These are phyloP conservation scores for Nakazawaea wyomingensis DNA, from an alignment of 805 yeast species.

Conservation along the genomic window DNA sequence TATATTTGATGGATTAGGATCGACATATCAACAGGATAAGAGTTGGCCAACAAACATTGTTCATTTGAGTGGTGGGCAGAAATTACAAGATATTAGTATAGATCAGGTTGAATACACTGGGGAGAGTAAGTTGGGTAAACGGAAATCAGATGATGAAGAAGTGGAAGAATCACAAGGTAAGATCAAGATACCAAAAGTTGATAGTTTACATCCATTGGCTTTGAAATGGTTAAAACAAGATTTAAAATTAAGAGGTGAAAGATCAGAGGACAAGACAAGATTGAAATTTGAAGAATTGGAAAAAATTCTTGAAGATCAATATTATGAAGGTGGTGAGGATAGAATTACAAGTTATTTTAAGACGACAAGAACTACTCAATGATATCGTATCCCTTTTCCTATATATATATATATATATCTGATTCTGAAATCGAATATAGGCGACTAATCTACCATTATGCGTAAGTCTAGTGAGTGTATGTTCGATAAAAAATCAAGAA, in stretches of 20 bases:
- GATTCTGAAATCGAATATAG: no score
- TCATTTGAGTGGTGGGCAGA: slow-evolving; percentile 69
- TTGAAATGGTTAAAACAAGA: slow-evolving; percentile 59
- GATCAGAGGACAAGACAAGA: slow-evolving; percentile 40
- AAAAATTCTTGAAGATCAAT: slow-evolving; percentile 31
- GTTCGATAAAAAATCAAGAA: no score
- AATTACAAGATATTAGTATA: slow-evolving; percentile 31
- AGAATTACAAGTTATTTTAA: slow-evolving; percentile 45
- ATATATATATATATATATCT: neutral
- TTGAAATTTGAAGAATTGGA: slow-evolving; percentile 54
- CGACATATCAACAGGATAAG: slow-evolving; percentile 14
- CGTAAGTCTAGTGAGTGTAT: no score
- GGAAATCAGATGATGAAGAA: slow-evolving; percentile 17
- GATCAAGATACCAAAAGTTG: slow-evolving; percentile 36
- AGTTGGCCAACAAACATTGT: slow-evolving; percentile 83
- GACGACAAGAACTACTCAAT: slow-evolving; percentile 34
- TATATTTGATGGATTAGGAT: slow-evolving; percentile 89
- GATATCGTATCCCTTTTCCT: neutral
- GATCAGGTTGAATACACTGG: slow-evolving; percentile 24
- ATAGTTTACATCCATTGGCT: slow-evolving; percentile 69
- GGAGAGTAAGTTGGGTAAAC: slow-evolving; percentile 15
- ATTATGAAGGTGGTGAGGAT: slow-evolving; percentile 37
- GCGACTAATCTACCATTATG: no score
- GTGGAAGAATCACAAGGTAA: slow-evolving; percentile 17
- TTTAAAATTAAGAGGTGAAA: slow-evolving; percentile 46